These are phyloP conservation scores for Hura crepitans DNA, from an alignment of 441 rosid genomes.

Conservation along the genomic window DNA sequence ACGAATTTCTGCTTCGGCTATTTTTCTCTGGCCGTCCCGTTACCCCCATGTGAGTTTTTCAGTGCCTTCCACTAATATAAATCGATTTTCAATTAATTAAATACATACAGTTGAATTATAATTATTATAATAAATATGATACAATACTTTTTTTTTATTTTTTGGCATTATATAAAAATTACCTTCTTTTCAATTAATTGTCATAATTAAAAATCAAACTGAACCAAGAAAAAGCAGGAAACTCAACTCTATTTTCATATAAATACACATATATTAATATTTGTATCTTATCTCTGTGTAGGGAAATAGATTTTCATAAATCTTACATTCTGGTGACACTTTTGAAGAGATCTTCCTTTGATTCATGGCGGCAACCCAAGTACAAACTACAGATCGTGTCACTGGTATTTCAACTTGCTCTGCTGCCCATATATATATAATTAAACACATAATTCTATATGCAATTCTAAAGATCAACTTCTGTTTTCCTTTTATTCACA, in stretches of 20 bases:
- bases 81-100: no score
- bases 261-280: no score
- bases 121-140: no score
- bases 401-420: slow-evolving; percentile 42
- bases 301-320: no score
- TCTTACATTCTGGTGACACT: slow-evolving; percentile 29
- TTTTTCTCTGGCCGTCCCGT: no score
- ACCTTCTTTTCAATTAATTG: neutral
- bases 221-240: neutral
- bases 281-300: neutral
- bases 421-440: neutral
- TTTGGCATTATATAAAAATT: no score
- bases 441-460: slow-evolving; percentile 18
- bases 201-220: neutral
- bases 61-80: no score
- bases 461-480: slow-evolving; percentile 11
- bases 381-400: slow-evolving; percentile 49
- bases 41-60: no score
- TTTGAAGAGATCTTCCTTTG: slow-evolving; percentile 36
- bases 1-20: no score
- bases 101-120: no score
- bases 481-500: neutral
- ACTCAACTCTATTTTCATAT: no score
- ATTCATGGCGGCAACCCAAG: slow-evolving; percentile 63
- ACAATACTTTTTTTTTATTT: no score